Base-by-base conservation (phyloP, 345 rosid genomes). In the Eucalyptus sp. region DNA sequence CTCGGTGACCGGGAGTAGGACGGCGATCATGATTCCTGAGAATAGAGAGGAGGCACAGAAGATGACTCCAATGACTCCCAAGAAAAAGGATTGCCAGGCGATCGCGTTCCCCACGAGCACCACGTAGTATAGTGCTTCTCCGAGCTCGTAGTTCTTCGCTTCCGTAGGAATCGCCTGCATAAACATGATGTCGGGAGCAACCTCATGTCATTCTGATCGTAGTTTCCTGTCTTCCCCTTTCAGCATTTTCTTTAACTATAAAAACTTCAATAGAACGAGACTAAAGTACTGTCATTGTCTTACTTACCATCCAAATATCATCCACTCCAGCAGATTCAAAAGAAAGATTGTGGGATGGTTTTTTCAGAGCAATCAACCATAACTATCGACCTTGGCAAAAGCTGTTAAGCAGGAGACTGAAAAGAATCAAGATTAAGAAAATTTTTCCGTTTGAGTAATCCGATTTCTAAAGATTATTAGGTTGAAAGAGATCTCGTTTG, bases 61-160 rank as follows among this genome's bases (percentile, higher is more conserved):
- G 89, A 96, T 91, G 43, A 95, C 92, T 46, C 97, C 99, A 9
- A 94, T 90, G 3, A 93, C 93, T 43, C 99, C 99, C 33, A 96
- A 49, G 91, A 94, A 96, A 90, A 94, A 95, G 79, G 92, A 90
- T 64, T 96, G 97, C 95, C 92, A 93, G 10, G 92, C 22, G 7
- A 94, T 88, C 31, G 94, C 96, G 13, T 90, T 91, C 86, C 81
- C 14, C 79, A 92, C 93, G 46, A 90, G 52, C 71, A 96, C 92
- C 20, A 90, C 85, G 86, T 95, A 96, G 87, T 94, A 96, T 89
- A 86, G 89, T 7, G 90, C 51, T 91, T 92, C 95, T 33, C 99
- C 99, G 2, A 96, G 92, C 64, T 13, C 92, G 80, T 87, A 96
- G 24, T 90, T 90, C 89, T 76, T 90, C 76, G 97, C 99, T 94